Conservation (phyloP, 352 stramenopile species). For the Blastocystis sp. region DNA sequence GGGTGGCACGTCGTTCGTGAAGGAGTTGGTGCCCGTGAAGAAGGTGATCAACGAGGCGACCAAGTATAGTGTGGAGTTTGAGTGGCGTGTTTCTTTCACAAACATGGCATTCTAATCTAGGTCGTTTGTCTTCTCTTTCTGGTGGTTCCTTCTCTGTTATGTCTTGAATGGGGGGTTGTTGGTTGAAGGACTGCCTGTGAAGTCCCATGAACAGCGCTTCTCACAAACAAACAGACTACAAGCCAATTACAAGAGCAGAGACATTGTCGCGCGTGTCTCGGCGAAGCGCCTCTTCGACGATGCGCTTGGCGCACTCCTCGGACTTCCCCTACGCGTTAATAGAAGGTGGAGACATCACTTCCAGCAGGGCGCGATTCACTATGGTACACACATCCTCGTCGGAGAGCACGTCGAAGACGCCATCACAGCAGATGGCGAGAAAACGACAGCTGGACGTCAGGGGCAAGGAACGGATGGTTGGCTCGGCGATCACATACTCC, state of each 20-base stretch:
- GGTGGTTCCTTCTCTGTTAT: not conserved
- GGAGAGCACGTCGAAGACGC: slow-evolving; percentile 66
- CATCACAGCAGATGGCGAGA: slow-evolving; percentile 51
- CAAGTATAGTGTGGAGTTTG: slow-evolving; percentile 49
- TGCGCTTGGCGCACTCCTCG: not conserved
- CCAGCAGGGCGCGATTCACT: slow-evolving; percentile 14
- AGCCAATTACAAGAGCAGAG: slow-evolving; percentile 59
- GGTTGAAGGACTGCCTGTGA: not conserved
- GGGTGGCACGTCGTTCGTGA: slow-evolving; percentile 50
- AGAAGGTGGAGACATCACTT: not conserved
- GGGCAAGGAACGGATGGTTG: slow-evolving; percentile 6
- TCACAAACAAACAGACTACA: not conserved
- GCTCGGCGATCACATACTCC: slow-evolving; percentile 64
- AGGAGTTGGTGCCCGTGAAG: slow-evolving; percentile 49
- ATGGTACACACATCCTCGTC: slow-evolving; percentile 65
- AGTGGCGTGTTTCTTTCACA: not conserved
- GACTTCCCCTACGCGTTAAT: slow-evolving; percentile 3
- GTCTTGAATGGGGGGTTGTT: not conserved
- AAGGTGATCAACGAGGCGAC: slow-evolving; percentile 49
- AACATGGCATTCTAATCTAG: not conserved
- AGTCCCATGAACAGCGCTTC: not conserved
- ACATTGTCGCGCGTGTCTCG: slow-evolving; percentile 66
- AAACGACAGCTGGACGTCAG: slow-evolving; percentile 48
- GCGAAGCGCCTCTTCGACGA: slow-evolving; percentile 52
- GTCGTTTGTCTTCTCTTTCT: not conserved